These are phyloP conservation scores for Tylopilus balloui DNA, from an alignment of 768 basidiomycete species.

Conservation along the genomic window DNA sequence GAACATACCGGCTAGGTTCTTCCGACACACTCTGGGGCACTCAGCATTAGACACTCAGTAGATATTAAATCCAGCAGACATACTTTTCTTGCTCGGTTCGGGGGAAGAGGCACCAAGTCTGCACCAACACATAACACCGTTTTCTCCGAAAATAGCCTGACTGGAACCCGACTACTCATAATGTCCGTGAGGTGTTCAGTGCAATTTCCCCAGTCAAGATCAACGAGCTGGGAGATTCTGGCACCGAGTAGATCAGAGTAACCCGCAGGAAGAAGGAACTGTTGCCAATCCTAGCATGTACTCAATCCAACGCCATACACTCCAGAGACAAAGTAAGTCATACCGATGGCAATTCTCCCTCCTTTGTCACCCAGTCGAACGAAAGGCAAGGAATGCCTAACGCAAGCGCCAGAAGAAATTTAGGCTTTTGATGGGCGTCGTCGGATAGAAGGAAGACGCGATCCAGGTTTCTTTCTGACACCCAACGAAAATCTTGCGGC, in stretches of 20 bases:
- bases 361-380: conserved; percentile 42
- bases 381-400: conserved; percentile 82
- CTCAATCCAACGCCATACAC: conserved; percentile 9
- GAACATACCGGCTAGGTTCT: conserved; percentile 44
- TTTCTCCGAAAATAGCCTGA: conserved; percentile 52
- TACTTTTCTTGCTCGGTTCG: conserved; percentile 25
- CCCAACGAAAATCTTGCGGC: conserved; percentile 43
- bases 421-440: conserved; percentile 63
- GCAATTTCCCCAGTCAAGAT: conserved; percentile 46
- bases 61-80: background rate
- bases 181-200: conserved; percentile 54
- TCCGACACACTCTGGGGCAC: conserved; percentile 22
- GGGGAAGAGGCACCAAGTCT: conserved; percentile 47
- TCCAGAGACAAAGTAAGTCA: background rate
- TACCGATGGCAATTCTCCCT: conserved; percentile 33
- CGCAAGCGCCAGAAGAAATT: conserved; percentile 78
- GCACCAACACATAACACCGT: conserved; percentile 57
- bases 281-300: conserved; percentile 51
- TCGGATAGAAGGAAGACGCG: conserved; percentile 68
- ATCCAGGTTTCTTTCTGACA: conserved; percentile 34
- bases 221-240: conserved; percentile 45
- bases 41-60: background rate
- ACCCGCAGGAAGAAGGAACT: conserved; percentile 55
- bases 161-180: conserved; percentile 51
- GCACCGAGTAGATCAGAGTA: conserved; percentile 38